phyloP scores from a whole-genome alignment of 2,329 filamentous ascomycete genomes.

The Colletotrichum eremochloae region DNA sequence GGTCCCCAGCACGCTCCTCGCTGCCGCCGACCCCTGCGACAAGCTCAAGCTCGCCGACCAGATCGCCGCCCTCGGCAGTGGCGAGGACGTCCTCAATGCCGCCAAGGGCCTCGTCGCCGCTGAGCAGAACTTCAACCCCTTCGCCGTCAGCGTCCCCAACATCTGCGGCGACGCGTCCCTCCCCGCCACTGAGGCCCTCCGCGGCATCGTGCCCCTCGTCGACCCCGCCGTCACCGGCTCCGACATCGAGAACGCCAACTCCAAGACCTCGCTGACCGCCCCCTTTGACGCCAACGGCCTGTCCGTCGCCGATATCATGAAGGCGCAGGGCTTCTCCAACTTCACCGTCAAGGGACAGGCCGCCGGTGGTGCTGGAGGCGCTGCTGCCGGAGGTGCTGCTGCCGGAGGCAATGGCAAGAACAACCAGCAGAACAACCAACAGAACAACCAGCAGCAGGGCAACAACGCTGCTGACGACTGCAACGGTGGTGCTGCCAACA shows the following conservation, averaged over 20 bases:
- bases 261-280: constrained; percentile 61
- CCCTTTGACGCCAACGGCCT: constrained; percentile 72
- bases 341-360: constrained; percentile 63
- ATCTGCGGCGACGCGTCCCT: constrained; percentile 75
- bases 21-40: constrained; percentile 74
- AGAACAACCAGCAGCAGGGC: no score
- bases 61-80: constrained; percentile 73
- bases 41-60: constrained; percentile 76
- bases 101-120: constrained; percentile 74
- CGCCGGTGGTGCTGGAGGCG: constrained; percentile 48
- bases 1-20: constrained; percentile 73
- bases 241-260: constrained; percentile 72
- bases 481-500: constrained; percentile 33
- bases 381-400: constrained; percentile 10
- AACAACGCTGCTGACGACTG: neutral
- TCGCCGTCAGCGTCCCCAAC: constrained; percentile 68
- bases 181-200: constrained; percentile 70
- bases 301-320: constrained; percentile 75
- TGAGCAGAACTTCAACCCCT: constrained; percentile 82
- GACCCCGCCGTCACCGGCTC: constrained; percentile 73
- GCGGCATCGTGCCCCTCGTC: constrained; percentile 76
- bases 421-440: neutral
- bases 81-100: constrained; percentile 70
- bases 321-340: constrained; percentile 72
- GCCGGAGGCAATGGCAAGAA: constrained; percentile 3